These are phyloP conservation scores for Desmodesmus armatus DNA, from an alignment of 139 green algal species.

Conservation along the genomic window DNA sequence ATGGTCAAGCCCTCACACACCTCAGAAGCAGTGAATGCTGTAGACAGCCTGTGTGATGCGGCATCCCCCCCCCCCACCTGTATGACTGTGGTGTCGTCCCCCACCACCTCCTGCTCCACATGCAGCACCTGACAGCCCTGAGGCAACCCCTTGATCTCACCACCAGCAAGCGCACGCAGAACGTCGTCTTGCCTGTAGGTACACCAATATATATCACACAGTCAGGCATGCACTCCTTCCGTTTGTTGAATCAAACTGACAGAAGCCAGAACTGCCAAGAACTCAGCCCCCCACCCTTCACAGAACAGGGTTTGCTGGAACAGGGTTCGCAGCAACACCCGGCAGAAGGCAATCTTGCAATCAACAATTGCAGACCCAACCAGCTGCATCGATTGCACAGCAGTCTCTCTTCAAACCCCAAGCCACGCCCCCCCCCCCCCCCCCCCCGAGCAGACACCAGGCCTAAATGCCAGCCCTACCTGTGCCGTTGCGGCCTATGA, in stretches of 20 bases:
- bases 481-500: constrained; percentile 88
- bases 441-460: not conserved
- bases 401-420: not conserved
- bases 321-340: too few relatives aligned
- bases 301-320: too few relatives aligned
- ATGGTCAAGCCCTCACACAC: constrained; percentile 34
- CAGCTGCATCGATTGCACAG: not conserved
- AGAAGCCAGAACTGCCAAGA: too few relatives aligned
- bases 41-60: not conserved
- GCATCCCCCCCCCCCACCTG: constrained; percentile 39
- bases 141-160: constrained; percentile 84
- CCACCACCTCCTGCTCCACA: constrained; percentile 90
- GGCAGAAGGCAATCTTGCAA: too few relatives aligned
- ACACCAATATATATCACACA: not conserved
- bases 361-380: not conserved
- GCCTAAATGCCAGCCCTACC: constrained; percentile 49
- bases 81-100: constrained; percentile 77
- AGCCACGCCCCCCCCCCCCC: not conserved
- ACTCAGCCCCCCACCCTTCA: too few relatives aligned
- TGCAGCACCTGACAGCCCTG: constrained; percentile 83
- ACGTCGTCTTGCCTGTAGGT: constrained; percentile 86
- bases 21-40: not conserved
- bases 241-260: too few relatives aligned
- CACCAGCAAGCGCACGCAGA: constrained; percentile 83
- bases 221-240: too few relatives aligned